Percentiles rank a stretch among this genome's conserved stretches.
These are phyloP conservation scores for Acanthamoeba rhysodes DNA, from an alignment of 208 protist species.

Conservation along the genomic window DNA sequence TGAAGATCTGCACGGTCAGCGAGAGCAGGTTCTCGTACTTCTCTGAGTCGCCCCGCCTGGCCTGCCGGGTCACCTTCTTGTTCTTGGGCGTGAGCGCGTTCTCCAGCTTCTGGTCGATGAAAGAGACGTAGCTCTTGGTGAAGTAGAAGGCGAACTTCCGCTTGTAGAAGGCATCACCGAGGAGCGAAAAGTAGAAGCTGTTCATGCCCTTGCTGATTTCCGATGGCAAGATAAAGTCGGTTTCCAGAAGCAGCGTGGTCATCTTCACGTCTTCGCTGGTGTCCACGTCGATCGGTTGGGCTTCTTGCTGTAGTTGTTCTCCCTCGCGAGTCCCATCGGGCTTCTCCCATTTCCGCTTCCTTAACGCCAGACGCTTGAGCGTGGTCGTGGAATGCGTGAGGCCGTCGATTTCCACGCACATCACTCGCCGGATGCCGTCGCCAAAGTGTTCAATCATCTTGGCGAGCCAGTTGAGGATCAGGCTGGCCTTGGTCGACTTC, in stretches of 20 bases:
- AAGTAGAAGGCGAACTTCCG: constrained; percentile 53
- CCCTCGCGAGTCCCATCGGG: not conserved
- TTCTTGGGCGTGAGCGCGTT: constrained; percentile 45
- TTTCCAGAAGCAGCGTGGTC: constrained; percentile 47
- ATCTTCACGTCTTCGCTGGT: not conserved
- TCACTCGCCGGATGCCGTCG: constrained; percentile 43
- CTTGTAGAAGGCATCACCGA: constrained; percentile 63
- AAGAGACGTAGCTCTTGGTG: constrained; percentile 24
- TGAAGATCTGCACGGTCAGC: constrained; percentile 69
- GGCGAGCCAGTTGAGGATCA: constrained; percentile 47
- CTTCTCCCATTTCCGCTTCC: constrained; percentile 10
- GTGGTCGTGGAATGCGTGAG: not conserved
- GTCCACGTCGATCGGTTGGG: not conserved
- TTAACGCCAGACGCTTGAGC: not conserved
- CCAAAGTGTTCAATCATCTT: constrained; percentile 70
- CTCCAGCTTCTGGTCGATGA: constrained; percentile 71
- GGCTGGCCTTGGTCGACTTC: not conserved
- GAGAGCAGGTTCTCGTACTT: constrained; percentile 54
- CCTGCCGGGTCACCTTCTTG: not conserved
- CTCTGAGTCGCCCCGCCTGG: not conserved
- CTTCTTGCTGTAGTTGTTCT: not conserved
- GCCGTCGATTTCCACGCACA: constrained; percentile 61
- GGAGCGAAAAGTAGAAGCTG: constrained; percentile 50
- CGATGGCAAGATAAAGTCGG: constrained; percentile 16
- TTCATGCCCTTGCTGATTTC: constrained; percentile 22